Base-by-base conservation (phyloP, 1,284 basidiomycete species). In the Bondarzewia mesenterica region DNA sequence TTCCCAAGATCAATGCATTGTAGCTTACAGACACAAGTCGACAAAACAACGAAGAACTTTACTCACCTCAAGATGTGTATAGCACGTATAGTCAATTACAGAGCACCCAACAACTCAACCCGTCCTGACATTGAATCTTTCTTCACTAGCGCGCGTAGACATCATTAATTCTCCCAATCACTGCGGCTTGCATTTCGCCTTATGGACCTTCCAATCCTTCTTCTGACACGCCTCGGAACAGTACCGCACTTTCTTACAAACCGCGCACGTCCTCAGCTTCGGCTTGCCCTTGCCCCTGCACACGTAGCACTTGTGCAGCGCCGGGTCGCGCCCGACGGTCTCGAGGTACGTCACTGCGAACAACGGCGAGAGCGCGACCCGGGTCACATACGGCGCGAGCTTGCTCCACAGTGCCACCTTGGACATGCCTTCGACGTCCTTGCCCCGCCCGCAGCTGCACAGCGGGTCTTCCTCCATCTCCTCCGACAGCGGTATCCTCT, bases 291-390 rank as follows among this genome's bases (percentile, higher is more conserved):
- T 51, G 18, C 50, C 55, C 45, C 59, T 49, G 43, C 63, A 66
- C 4, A 60, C 56, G 20, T 45, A 59, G 44, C 65, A 66, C 52
- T 51, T 53, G 40, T 54, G 52, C 2, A 40, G 52, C 5, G 45
- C 44, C 16, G 54, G 52, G 32, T 60, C 54, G 4, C 58, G 51
- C 7, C 50, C 57, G 5, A 66, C 52, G 6, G 46, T 53, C 41
- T 69, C 68, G 48, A 70, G 49, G 49, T 68, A 69, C 2, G 67
- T 61, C 5, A 69, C 64, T 0, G 63, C 60, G 48, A 69, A 71
- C 1, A 69, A 53, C 2, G 67, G 65, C 2, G 61, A 61, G 5
- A 71, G 29, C 1, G 66, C 68, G 10, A 63, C 52, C 10, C 68
- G 54, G 3, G 63, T 67, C 7, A 60, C 60, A 46, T 60, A 60